Evolutionary conservation across 768 basidiomycete genomes (phyloP).

Genomic region (Pisolithus orientalis): DNA sequence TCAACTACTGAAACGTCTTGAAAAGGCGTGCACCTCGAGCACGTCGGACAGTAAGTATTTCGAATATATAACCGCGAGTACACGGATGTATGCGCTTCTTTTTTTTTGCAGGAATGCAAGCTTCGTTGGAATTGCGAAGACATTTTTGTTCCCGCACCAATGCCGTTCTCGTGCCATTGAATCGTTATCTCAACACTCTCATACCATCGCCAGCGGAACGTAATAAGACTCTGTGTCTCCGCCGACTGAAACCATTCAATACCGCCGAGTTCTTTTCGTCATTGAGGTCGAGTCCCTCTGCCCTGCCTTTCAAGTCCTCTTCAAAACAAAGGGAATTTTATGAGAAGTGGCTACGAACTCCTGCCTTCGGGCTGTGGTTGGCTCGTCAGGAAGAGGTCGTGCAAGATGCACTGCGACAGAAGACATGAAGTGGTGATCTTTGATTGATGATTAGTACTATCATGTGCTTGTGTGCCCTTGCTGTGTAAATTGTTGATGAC

Average conservation of each 20-base stretch:
- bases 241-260: conserved; percentile 67
- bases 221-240: conserved; percentile 18
- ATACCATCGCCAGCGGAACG: conserved; percentile 63
- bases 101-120: conserved; percentile 44
- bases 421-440: background rate
- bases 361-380: conserved; percentile 76
- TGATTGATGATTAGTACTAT: background rate
- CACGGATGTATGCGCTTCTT: background rate
- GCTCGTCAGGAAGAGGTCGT: conserved; percentile 71
- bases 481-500: background rate
- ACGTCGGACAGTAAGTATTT: conserved; percentile 45
- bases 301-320: conserved; percentile 68
- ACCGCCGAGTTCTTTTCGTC: conserved; percentile 63
- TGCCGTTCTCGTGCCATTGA: conserved; percentile 80
- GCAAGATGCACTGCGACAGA: conserved; percentile 41
- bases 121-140: conserved; percentile 60
- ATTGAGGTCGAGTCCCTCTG: conserved; percentile 61
- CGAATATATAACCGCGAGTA: background rate
- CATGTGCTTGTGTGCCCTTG: background rate
- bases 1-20: conserved; percentile 62
- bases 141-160: conserved; percentile 86
- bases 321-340: conserved; percentile 69
- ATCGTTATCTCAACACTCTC: conserved; percentile 85
- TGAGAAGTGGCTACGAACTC: conserved; percentile 67
- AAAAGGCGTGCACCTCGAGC: conserved; percentile 48